These are phyloP conservation scores for Delitschia confertaspora DNA, from an alignment of 495 filamentous ascomycete genomes.

Conservation along the genomic window DNA sequence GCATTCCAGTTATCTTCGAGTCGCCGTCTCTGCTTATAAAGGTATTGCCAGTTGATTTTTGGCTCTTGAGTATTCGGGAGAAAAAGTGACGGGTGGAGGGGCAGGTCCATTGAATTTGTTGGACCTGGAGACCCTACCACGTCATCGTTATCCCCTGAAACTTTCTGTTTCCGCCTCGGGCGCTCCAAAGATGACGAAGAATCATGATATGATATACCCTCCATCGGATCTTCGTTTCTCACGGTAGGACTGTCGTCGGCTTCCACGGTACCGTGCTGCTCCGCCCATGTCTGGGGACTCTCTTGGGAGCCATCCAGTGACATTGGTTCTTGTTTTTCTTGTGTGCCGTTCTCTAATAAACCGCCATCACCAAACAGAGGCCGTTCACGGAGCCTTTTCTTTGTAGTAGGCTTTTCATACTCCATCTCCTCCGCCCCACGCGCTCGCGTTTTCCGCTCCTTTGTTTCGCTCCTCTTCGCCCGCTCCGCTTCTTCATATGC, in stretches of 20 bases:
- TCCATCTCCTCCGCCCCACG: slow-evolving; percentile 40
- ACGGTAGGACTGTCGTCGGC: slow-evolving; percentile 33
- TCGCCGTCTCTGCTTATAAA: slow-evolving; percentile 78
- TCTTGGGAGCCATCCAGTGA: slow-evolving; percentile 23
- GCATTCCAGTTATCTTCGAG: slow-evolving; percentile 88
- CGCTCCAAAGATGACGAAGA: slow-evolving; percentile 5
- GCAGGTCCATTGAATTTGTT: slow-evolving; percentile 17
- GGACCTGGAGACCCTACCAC: background rate
- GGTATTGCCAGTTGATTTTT: slow-evolving; percentile 69
- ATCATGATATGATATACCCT: slow-evolving; percentile 24
- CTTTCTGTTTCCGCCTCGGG: slow-evolving; percentile 1
- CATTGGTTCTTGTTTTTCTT: slow-evolving; percentile 16
- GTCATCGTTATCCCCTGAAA: slow-evolving; percentile 5
- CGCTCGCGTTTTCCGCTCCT: slow-evolving; percentile 39
- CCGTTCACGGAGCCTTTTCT: slow-evolving; percentile 43
- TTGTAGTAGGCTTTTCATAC: slow-evolving; percentile 41
- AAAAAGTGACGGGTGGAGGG: slow-evolving; percentile 23
- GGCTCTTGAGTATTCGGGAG: slow-evolving; percentile 36
- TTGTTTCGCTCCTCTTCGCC: slow-evolving; percentile 35
- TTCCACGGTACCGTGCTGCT: slow-evolving; percentile 37
- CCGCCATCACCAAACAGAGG: slow-evolving; percentile 36
- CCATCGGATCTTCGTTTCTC: slow-evolving; percentile 27
- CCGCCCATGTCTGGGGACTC: slow-evolving; percentile 26
- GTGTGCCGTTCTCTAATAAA: slow-evolving; percentile 10
- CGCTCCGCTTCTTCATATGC: slow-evolving; percentile 56